Conservation (phyloP, 2,329 filamentous ascomycete genomes). For the Trichophyton equinum region DNA sequence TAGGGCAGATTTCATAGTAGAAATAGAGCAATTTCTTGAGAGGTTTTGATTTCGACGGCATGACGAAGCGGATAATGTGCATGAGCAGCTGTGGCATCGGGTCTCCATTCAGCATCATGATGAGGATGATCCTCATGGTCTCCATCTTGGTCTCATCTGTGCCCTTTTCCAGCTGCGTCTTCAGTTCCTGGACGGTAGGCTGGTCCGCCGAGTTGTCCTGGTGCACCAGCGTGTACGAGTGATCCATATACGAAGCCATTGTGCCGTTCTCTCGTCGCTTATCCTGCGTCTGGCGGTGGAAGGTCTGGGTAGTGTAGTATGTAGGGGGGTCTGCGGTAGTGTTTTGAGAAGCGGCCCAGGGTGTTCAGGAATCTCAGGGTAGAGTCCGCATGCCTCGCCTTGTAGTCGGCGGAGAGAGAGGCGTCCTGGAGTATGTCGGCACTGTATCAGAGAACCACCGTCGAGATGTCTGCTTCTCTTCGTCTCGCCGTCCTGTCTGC, state of each 20-base stretch:
- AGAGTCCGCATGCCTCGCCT: conserved; percentile 1
- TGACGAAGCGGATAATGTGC: conserved; percentile 99
- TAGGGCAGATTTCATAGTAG: conserved; percentile 98
- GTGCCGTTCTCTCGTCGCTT: conserved; percentile 25
- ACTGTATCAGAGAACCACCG: neutral
- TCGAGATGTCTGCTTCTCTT: neutral
- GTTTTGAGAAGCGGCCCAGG: conserved; percentile 8
- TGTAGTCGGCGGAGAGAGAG: neutral
- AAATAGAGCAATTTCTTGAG: conserved; percentile 98
- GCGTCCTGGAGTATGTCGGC: neutral
- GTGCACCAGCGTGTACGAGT: conserved; percentile 91
- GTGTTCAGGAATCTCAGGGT: conserved; percentile 11
- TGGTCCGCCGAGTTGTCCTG: conserved; percentile 94
- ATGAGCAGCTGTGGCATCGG: conserved; percentile 90
- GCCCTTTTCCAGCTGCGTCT: conserved; percentile 85
- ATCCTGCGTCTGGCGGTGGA: neutral
- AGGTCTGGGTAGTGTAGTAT: neutral
- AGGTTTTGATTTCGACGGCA: conserved; percentile 93
- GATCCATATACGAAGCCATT: conserved; percentile 93
- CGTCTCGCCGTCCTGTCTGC: neutral
- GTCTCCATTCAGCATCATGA: conserved; percentile 96
- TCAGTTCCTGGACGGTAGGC: conserved; percentile 79
- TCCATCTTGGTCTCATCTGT: conserved; percentile 86
- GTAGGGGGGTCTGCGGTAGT: neutral
- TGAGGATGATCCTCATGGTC: conserved; percentile 91